These are phyloP conservation scores for Colletotrichum costaricense DNA, from an alignment of 2,329 filamentous ascomycete species.

Conservation along the genomic window DNA sequence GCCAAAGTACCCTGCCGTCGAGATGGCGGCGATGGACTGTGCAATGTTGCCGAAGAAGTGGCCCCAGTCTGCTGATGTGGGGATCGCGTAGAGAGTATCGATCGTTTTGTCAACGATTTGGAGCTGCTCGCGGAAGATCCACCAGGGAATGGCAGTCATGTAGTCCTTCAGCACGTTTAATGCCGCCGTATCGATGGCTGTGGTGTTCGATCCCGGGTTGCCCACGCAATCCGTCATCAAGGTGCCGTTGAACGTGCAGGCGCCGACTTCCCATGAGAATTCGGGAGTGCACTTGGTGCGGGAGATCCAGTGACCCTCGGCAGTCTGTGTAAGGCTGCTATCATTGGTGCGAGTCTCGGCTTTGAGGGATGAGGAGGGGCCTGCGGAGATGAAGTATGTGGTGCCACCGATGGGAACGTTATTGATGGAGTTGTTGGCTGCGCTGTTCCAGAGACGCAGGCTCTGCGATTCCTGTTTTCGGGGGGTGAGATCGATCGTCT, in stretches of 20 bases:
- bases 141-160: slow-evolving; percentile 16
- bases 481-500: background rate
- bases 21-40: slow-evolving; percentile 7
- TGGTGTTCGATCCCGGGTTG: background rate
- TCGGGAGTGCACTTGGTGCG: slow-evolving; percentile 10
- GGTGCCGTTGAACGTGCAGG: slow-evolving; percentile 17
- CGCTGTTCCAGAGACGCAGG: slow-evolving; percentile 8
- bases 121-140: background rate
- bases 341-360: background rate
- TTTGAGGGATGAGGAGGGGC: background rate
- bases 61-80: background rate
- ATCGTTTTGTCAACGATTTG: slow-evolving; percentile 10
- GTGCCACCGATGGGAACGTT: slow-evolving; percentile 4
- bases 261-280: slow-evolving; percentile 5
- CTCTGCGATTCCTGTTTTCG: background rate
- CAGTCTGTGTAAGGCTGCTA: background rate
- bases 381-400: slow-evolving; percentile 12
- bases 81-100: slow-evolving; percentile 7
- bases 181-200: background rate
- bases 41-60: slow-evolving; percentile 23
- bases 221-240: slow-evolving; percentile 1
- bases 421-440: slow-evolving; percentile 1
- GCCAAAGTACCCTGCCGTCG: slow-evolving; percentile 14
- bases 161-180: slow-evolving; percentile 1
- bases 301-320: slow-evolving; percentile 20